phyloP scores from a whole-genome alignment of 805 yeast genomes.

The Ogataea corticis region DNA sequence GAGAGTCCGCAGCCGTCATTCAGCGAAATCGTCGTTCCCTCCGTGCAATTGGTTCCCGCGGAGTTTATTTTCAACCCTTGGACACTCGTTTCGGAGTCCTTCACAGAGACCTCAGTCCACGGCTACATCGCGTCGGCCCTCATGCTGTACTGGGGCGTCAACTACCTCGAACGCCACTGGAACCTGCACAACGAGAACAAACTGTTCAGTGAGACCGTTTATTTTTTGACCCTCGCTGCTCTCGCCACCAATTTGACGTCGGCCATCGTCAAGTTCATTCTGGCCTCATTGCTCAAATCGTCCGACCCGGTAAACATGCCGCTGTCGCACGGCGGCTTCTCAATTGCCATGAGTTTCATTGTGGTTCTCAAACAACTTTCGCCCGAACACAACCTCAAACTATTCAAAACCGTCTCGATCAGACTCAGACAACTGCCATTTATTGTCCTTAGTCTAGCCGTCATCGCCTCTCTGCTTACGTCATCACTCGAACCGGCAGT shows the following conservation, averaged over 20 bases:
- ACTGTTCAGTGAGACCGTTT: constrained; percentile 42
- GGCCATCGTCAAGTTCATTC: constrained; percentile 38
- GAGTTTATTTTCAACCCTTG: constrained; percentile 58
- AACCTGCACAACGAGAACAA: constrained; percentile 22
- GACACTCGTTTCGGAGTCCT: constrained; percentile 63
- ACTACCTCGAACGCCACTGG: constrained; percentile 55
- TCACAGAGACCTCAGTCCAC: constrained; percentile 56
- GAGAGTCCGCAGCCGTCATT: constrained; percentile 22
- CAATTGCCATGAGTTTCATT: constrained; percentile 52
- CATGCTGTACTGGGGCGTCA: constrained; percentile 41
- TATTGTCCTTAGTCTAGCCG: constrained; percentile 32
- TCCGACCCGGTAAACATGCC: constrained; percentile 46
- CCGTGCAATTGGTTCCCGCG: constrained; percentile 63
- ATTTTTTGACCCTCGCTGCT: constrained; percentile 54
- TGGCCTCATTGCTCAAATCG: constrained; percentile 35
- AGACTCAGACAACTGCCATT: constrained; percentile 69
- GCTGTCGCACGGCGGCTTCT: constrained; percentile 49
- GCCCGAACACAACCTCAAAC: constrained; percentile 55
- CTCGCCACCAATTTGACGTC: constrained; percentile 55
- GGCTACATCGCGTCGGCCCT: constrained; percentile 42
- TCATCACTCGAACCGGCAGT: constrained; percentile 49
- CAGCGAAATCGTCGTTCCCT: constrained; percentile 47
- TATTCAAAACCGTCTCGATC: constrained; percentile 40
- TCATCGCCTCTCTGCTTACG: constrained; percentile 31
- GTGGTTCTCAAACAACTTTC: constrained; percentile 58